Evolutionary conservation across 768 basidiomycete genomes (phyloP).

Genomic region (Naganishia vishniacii): DNA sequence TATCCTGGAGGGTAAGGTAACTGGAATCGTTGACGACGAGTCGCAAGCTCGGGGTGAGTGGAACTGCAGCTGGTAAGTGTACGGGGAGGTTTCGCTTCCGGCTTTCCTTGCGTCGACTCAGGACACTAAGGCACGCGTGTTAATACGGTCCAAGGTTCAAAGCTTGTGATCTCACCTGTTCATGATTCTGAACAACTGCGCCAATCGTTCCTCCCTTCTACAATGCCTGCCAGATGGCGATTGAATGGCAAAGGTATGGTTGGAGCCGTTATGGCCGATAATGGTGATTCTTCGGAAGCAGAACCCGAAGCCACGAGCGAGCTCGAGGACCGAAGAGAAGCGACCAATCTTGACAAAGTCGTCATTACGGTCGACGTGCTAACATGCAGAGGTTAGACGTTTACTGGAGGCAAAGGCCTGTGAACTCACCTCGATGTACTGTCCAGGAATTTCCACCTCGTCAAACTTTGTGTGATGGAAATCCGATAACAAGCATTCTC

Average conservation of each 20-base stretch:
- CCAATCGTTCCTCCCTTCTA: conserved; percentile 85
- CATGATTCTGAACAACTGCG: conserved; percentile 88
- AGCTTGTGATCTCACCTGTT: conserved; percentile 58
- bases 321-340: conserved; percentile 84
- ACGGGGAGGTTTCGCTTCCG: conserved; percentile 85
- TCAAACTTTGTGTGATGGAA: conserved; percentile 97
- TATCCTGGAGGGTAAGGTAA: conserved; percentile 82
- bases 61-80: conserved; percentile 81
- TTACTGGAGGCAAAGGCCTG: conserved; percentile 51
- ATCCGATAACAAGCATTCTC: conserved; percentile 90
- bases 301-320: conserved; percentile 75
- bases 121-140: conserved; percentile 55
- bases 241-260: conserved; percentile 83
- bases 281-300: conserved; percentile 87
- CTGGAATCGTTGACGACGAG: conserved; percentile 87
- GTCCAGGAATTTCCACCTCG: conserved; percentile 96
- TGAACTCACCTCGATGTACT: conserved; percentile 67
- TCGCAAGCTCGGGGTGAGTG: conserved; percentile 69
- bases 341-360: conserved; percentile 85
- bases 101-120: conserved; percentile 82
- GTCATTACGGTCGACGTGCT: conserved; percentile 89
- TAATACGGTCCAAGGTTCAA: not conserved
- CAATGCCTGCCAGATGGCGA: conserved; percentile 75
- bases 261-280: conserved; percentile 83
- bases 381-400: conserved; percentile 42